These are phyloP conservation scores for Calonectria hongkongensis DNA, from an alignment of 2,329 filamentous ascomycete species.

Conservation along the genomic window DNA sequence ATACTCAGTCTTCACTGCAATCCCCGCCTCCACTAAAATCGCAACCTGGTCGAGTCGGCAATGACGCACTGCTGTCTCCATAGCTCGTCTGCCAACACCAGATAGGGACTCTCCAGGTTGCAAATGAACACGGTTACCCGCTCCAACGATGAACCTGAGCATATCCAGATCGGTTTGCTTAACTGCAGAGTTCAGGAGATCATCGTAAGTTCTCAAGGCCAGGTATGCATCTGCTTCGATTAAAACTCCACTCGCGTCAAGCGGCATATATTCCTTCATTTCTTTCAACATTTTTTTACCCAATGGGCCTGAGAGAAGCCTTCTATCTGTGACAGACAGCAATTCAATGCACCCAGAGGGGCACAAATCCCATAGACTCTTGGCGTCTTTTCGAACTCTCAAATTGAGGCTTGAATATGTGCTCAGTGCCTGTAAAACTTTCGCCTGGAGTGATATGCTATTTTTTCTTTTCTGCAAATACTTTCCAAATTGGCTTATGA, in stretches of 20 bases:
- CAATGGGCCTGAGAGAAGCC: background rate
- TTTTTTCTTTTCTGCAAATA: background rate
- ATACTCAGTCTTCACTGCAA: background rate
- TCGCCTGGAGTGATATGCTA: background rate
- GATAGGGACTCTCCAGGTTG: background rate
- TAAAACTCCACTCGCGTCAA: background rate
- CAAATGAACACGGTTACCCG: background rate
- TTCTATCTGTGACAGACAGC: background rate
- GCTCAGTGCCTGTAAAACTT: background rate
- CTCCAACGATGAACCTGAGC: background rate
- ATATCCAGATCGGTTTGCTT: background rate
- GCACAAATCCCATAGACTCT: background rate
- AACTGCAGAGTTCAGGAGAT: background rate
- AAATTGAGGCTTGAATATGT: background rate
- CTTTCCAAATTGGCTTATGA: background rate
- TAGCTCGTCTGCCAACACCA: too few species aligned
- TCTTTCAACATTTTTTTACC: background rate
- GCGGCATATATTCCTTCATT: fast-evolving
- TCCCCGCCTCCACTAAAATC: background rate
- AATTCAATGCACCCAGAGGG: background rate
- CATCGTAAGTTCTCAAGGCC: background rate
- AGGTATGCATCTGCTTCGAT: background rate
- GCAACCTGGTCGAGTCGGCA: background rate
- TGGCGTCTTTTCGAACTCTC: fast-evolving
- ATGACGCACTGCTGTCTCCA: background rate